Percentiles rank a stretch among this genome's conserved stretches.
Evolutionary conservation across 441 rosid genomes (phyloP).

Genomic region (California macrophylla): DNA sequence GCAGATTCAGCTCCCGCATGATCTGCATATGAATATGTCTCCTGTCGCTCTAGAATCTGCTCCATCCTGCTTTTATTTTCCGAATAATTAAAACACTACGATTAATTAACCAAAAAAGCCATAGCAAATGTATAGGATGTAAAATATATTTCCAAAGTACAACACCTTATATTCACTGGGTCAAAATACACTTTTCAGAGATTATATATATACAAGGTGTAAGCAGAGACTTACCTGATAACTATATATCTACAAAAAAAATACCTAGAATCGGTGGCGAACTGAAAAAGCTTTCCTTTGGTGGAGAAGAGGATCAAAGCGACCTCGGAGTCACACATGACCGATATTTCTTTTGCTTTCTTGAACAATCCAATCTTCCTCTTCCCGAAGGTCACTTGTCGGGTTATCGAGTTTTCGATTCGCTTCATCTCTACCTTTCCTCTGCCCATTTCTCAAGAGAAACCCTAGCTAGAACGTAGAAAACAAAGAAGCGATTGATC

Average conservation of each 20-base stretch:
- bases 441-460: neutral
- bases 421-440: neutral
- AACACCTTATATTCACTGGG: too few relatives aligned
- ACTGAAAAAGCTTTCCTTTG: neutral
- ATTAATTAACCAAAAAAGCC: too few relatives aligned
- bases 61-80: neutral
- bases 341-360: neutral
- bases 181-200: too few relatives aligned
- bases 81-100: too few relatives aligned
- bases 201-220: too few relatives aligned
- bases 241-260: too few relatives aligned
- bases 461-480: neutral
- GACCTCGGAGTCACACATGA: neutral
- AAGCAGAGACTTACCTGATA: too few relatives aligned
- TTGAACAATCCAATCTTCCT: neutral
- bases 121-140: too few relatives aligned
- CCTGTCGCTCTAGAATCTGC: neutral
- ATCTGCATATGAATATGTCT: slow-evolving; percentile 22
- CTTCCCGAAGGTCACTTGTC: neutral
- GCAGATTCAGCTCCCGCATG: slow-evolving; percentile 22
- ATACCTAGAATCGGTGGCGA: neutral
- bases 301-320: neutral
- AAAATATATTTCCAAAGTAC: too few relatives aligned
- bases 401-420: neutral
- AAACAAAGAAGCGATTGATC: too few relatives aligned